Evolutionary conservation across 2,329 filamentous ascomycete species (phyloP), one percentile per base, ranked within the genome.

Genomic region (Talaromyces verruculosus): DNA sequence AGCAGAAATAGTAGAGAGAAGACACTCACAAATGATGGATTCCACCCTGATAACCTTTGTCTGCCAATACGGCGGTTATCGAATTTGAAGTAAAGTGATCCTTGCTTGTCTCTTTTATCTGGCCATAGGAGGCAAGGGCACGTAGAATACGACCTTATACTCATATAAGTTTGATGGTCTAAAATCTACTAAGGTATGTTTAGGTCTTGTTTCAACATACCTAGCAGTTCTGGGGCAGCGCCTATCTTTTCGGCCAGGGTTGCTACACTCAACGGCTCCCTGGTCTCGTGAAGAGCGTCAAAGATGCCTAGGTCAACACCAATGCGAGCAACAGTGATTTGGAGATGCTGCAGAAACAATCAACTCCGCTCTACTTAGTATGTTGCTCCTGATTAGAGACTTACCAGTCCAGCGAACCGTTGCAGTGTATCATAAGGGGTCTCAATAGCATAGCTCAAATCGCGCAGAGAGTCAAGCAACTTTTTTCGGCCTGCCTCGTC

Each of bases 51-150:
- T 39, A 45, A 37, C 28, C 25, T 22, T 10, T 30, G 7, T 28
- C 15, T 25, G 28, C 22, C 11, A 53, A 49, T 35, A 37, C 33
- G 25, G 11, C 64, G 17, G 71, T 73, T 30, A 67, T 55, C 17
- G 67, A 69, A 43, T 68, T 73, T 5, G 70, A 69, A 25, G 49
- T 65, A 63, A 70, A 73, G 1, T 57, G 41, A 39, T 71, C 66
- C 47, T 67, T 63, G 3, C 47, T 61, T 0, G 67, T 67, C 51
- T 71, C 69, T 11, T 62, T 61, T 6, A 71, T 58, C 5, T 61
- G 63, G 6, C 68, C 65, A 4, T 67, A 51, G 0, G 72, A 73
- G 19, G 71, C 69, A 10, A 74, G 58, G 45, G 72, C 73, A n/a
- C 73, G 71, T 5, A 74, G 63, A 41, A 74, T 33, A 19, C 68